Percentiles rank a stretch among this genome's conserved stretches.
Conservation (phyloP, 768 basidiomycete genomes). For the Podaxis pistillaris region DNA sequence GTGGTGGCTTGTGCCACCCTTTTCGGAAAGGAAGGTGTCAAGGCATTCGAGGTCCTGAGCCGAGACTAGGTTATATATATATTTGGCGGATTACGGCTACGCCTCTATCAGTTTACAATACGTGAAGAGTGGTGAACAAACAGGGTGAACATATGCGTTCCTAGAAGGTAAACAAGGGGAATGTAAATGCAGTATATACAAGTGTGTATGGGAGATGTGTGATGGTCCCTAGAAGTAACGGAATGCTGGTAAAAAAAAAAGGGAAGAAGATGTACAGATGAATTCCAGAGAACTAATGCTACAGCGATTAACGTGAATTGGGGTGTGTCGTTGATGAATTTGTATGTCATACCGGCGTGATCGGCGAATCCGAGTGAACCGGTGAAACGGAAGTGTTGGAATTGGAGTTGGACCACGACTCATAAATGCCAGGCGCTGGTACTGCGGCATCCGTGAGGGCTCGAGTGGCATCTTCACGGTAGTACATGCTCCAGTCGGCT, state of each 20-base stretch:
- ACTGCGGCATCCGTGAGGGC: not conserved
- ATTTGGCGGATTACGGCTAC: not conserved
- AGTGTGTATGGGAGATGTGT: not conserved
- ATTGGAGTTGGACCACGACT: conserved; percentile 7
- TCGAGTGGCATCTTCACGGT: not conserved
- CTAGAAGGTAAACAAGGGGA: not conserved
- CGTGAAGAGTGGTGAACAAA: conserved; percentile 1
- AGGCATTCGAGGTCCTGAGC: conserved; percentile 45
- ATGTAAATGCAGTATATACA: conserved; percentile 6
- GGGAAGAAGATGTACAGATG: not conserved
- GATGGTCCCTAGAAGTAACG: conserved; percentile 8
- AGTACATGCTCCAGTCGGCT: conserved; percentile 1
- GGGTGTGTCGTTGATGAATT: not conserved
- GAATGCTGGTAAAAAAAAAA: not conserved
- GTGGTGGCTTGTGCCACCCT: conserved; percentile 63
- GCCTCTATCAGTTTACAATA: conserved; percentile 1
- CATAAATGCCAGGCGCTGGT: not conserved
- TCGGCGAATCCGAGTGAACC: conserved; percentile 12
- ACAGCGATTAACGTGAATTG: conserved; percentile 10
- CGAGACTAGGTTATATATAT: conserved; percentile 14
- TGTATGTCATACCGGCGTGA: conserved; percentile 9
- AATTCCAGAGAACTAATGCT: conserved; percentile 10
- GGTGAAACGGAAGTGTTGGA: conserved; percentile 6
- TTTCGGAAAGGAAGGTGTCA: conserved; percentile 52
- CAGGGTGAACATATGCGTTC: not conserved